A percentile compares a stretch with the other conserved stretches of the same genome.
These are phyloP conservation scores for Tephrocybe sp. DNA, from an alignment of 768 basidiomycete genomes.

Conservation along the genomic window DNA sequence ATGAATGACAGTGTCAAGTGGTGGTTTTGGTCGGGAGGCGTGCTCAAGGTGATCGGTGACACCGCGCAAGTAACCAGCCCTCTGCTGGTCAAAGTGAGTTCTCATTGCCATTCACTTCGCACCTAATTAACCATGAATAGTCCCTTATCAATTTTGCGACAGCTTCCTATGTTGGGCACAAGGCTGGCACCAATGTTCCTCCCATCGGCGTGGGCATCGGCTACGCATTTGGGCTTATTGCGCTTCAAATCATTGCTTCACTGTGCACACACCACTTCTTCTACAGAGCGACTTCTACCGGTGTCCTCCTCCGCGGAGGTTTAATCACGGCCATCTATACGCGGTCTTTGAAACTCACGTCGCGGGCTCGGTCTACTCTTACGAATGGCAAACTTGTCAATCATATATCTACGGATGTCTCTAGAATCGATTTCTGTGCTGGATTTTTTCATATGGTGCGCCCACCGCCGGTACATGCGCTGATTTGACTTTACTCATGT, in stretches of 20 bases:
- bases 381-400: constrained; percentile 91
- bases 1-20: constrained; percentile 78
- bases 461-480: not conserved
- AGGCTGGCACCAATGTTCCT: constrained; percentile 34
- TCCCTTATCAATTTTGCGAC: constrained; percentile 71
- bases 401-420: constrained; percentile 91
- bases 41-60: constrained; percentile 62
- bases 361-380: constrained; percentile 75
- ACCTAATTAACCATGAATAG: constrained; percentile 29
- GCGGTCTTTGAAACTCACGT: constrained; percentile 72
- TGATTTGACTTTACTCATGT: not conserved
- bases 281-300: constrained; percentile 70
- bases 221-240: constrained; percentile 66
- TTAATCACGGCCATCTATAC: constrained; percentile 87
- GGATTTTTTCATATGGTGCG: constrained; percentile 74
- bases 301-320: constrained; percentile 81
- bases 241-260: constrained; percentile 66
- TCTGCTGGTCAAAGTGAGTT: constrained; percentile 73
- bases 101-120: not conserved
- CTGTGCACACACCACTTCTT: constrained; percentile 82
- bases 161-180: constrained; percentile 54
- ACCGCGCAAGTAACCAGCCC: constrained; percentile 74
- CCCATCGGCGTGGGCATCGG: constrained; percentile 65
- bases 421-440: constrained; percentile 86
- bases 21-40: constrained; percentile 76